These are phyloP conservation scores for Penicillium psychrofluorescens DNA, from an alignment of 495 filamentous ascomycete species.

Conservation along the genomic window DNA sequence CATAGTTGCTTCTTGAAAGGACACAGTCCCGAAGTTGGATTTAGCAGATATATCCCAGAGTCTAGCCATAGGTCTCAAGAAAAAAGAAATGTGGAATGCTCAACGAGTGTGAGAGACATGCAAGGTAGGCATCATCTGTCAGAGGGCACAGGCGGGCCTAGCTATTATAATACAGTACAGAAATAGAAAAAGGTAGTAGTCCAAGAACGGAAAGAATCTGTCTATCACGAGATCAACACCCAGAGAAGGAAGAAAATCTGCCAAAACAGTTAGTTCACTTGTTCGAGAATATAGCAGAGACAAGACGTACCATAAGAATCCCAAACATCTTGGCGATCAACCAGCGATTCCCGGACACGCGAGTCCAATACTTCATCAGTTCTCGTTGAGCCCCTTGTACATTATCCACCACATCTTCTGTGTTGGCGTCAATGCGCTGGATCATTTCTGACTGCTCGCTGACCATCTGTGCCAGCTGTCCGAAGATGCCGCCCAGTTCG, in stretches of 20 bases:
- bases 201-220: neutral
- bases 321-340: conserved; percentile 99
- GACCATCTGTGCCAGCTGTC: conserved; percentile 95
- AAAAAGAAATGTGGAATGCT: conserved; percentile 10
- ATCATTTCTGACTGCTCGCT: conserved; percentile 95
- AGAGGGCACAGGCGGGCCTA: conserved; percentile 3
- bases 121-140: conserved; percentile 6
- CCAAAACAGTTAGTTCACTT: conserved; percentile 9
- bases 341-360: conserved; percentile 92
- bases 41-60: conserved; percentile 10
- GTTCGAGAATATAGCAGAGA: neutral
- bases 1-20: conserved; percentile 9
- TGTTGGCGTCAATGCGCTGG: conserved; percentile 88
- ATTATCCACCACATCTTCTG: conserved; percentile 93
- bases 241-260: conserved; percentile 53
- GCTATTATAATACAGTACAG: conserved; percentile 35
- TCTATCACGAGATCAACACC: conserved; percentile 51
- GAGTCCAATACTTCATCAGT: conserved; percentile 88
- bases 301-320: conserved; percentile 56
- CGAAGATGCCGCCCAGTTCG: conserved; percentile 92
- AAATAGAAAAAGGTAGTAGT: conserved; percentile 8
- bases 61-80: conserved; percentile 9
- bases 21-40: conserved; percentile 18
- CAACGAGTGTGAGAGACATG: conserved; percentile 9
- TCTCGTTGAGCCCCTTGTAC: conserved; percentile 94